Base-by-base conservation (phyloP, 2,329 filamentous ascomycete genomes). In the Penicillium sp. region DNA sequence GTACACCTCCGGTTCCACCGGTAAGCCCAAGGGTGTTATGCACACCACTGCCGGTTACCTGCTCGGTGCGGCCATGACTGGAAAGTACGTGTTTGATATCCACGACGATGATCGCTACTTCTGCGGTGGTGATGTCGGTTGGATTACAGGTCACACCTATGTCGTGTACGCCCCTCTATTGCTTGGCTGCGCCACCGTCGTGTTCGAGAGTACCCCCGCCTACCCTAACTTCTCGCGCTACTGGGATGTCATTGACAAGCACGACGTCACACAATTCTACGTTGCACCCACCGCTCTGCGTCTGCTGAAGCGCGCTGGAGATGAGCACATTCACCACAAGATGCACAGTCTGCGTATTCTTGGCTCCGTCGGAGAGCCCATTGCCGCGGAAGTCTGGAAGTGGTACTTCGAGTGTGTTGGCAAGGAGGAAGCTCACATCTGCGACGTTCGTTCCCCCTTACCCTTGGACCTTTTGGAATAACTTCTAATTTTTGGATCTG, bases 141-240 rank as follows among this genome's bases (percentile, higher is more conserved):
- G 93, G 93, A 97, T 98, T 68, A 98, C 93, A 28, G 93, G 93
- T 17, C 93, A 98, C 75, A 95, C 93, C 22, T 98, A 98, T 64
- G 91, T 97, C 49, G 91, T 98, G 34, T 98, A 98, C 67, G 89
- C 93, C 10, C 93, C 93, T 57, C 78, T 98, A 46, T 78, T 98
- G 40, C 82, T 97, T 42, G 93, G 93, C 75, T 86, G 95, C 54
- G 83, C 91, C 9, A 97, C 91, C 0, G 88, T 98, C 17, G 91
- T 98, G 28, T 98, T 97, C 61, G 93, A 98, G 75, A 94, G 93
- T 61, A 98, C 93, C 3, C 93, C 93, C 0, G 91, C 91, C 44
- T 97, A 97, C 70, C 93, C 93, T 63, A 85, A 94, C 77, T 98
- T 96, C 77, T 96, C 91, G 50, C 83, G 93, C 60, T 98, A 98